These are phyloP conservation scores for Yueomyces sp. DNA, from an alignment of 805 yeast species.

Conservation along the genomic window DNA sequence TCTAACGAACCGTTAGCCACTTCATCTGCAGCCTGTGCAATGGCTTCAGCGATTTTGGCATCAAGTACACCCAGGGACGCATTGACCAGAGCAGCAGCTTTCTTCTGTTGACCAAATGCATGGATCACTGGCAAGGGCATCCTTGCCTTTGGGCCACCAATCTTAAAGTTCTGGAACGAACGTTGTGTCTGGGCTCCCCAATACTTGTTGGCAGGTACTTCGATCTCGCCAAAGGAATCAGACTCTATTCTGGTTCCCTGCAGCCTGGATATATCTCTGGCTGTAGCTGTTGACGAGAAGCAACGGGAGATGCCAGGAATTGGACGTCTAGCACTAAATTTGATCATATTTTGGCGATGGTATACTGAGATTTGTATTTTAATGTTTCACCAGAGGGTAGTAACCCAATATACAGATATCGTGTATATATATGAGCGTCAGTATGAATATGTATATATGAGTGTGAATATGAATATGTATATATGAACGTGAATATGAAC, in stretches of 20 bases:
- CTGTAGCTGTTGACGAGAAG: neutral
- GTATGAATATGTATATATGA: too few relatives aligned
- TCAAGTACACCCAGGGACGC: constrained; percentile 70
- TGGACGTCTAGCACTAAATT: neutral
- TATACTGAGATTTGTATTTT: too few relatives aligned
- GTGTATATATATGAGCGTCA: too few relatives aligned
- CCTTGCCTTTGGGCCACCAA: constrained; percentile 81
- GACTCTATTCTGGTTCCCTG: constrained; percentile 50
- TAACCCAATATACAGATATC: too few relatives aligned
- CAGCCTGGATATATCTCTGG: neutral
- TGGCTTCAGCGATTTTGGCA: constrained; percentile 70
- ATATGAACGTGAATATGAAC: too few relatives aligned
- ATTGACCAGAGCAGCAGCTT: constrained; percentile 89
- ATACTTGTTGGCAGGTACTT: constrained; percentile 74
- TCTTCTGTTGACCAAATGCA: constrained; percentile 79
- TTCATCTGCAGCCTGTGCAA: constrained; percentile 89
- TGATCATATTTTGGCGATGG: too few relatives aligned
- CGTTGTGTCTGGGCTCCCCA: constrained; percentile 99
- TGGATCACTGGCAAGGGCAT: constrained; percentile 85
- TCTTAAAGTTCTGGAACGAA: constrained; percentile 85
- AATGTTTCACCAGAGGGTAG: too few relatives aligned
- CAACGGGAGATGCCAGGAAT: neutral
- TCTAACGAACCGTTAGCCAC: constrained; percentile 83
- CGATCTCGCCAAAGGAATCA: constrained; percentile 95
- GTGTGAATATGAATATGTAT: too few relatives aligned